Base-by-base conservation (phyloP, 2,329 filamentous ascomycete species). In the Ambrosiella xylebori region DNA sequence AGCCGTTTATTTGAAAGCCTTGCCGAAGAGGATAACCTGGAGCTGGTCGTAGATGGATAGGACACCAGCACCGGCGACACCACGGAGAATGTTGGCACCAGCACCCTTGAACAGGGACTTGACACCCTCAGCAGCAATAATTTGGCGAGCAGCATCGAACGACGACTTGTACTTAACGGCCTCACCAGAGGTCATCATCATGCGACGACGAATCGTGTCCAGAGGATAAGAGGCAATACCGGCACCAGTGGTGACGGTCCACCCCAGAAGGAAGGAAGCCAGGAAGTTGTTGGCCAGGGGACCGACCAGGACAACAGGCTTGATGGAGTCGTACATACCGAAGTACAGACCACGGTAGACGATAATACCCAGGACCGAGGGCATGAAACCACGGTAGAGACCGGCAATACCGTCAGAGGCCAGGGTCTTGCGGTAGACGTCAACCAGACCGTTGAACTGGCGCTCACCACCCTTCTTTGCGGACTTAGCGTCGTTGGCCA, bases 271-370 rank as follows among this genome's bases (percentile, higher is more conserved):
- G 89, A 98, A 98, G 67, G 93, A 98, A 75, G 93, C 93, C 71
- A 98, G 80, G 90, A 98, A 98, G 88, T 91, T 96, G 80, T 90
- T 90, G 79, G 89, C 83, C 69, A 98, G 88, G 74, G 73, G 64
- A 74, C 93, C 93, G 73, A 86, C 82, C 66, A 98, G 88, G 77
- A 97, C 75, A 71, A 97, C 88, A 69, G 93, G 93, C 89, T 98
- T 98, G 83, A 98, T 85, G 68, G 93, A 98, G 81, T 98, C 93
- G 89, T 98, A 98, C 86, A 98, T 86, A 74, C 93, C 93, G 86
- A 98, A 98, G 90, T 98, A 98, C 70, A 98, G 89, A 96, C 93
- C 93, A 88, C 93, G 93, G 88, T 98, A 98, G 79, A 98, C 93
- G 70, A 98, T 77, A 76, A 98, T 98, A 86, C 93, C 93, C 76